Evolutionary conservation across 2,329 filamentous ascomycete species (phyloP), one percentile per base, ranked within the genome.

Genomic region (Seiridium cupressi): DNA sequence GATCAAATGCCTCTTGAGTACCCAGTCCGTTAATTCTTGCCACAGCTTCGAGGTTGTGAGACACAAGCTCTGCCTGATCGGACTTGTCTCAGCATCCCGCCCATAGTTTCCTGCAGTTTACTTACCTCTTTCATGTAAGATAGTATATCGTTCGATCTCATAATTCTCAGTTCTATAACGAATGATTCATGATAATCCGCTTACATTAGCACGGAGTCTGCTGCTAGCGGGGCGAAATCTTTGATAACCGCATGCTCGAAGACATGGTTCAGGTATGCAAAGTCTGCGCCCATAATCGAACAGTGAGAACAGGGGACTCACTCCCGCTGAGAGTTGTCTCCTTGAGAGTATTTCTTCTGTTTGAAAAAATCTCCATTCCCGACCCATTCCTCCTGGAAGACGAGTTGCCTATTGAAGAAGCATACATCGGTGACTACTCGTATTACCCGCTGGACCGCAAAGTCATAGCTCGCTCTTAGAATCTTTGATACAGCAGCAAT

Each of bases 81-180:
- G 4, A 3, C 3, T 4, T 2, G 10, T 11, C 8, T 53, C 38
- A 53, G 49, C 10, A 7, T 7, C 7, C 32, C 3, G 10, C 46
- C 31, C 10, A 8, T 18, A 18, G 11, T 40, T 36, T 18, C 10
- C 4, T 8, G 32, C 1, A 34, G 32, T 35, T 55, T 48, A 62
- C 63, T 46, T 64, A 26, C 63, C 32, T 64, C 61, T 26, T 62
- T 63, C 55, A 42, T 55, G 32, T 64, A 63, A 7, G 63, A 64
- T 3, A 64, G 44, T 11, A 60, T 62, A 48, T 64, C 63, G 42
- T 63, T 64, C 26, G 44, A 46, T 61, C 63, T 64, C 9, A 4
- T 32, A 32, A 11, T 34, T 3, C 31, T 44, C 11, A 44, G 40
- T n/a, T 32, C 40, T 34, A 13, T 36, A 10, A 5, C 31, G 0